Evolutionary conservation across 768 basidiomycete genomes (phyloP), one percentile per base, ranked within the genome.

Genomic region (Podaxis sp.): DNA sequence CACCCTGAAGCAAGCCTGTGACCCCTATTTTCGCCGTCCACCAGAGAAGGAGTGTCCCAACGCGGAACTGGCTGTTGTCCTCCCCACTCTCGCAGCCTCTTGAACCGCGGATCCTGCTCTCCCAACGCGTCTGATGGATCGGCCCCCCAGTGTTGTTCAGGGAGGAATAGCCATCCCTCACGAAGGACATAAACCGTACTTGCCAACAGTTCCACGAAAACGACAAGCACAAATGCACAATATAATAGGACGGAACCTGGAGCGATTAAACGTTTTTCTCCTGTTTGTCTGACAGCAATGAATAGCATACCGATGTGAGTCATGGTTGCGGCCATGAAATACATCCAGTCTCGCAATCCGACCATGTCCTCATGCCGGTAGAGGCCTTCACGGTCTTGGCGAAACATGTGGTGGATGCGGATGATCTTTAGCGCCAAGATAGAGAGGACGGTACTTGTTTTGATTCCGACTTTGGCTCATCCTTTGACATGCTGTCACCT

Each of bases 21-120:
- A 5, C 53, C 53, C 10, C 22, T 54, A 8, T 54, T 33, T 15
- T 54, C 33, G 6, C 33, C 17, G 8, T 54, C 33, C 11, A 2
- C 53, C 3, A 33, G 17, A 8, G 30, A 33, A 22, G 30, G 53
- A 54, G 3, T 3, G 17, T 54, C 30, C 53, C 53, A 54, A 3
- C 17, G 53, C 1, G 53, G 53, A 37, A 54, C 33, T 15, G 37
- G 30, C 15, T 54, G 53, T 26, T 33, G 20, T 37, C 37, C 53
- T 3, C 53, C 53, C 53, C 53, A 54, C 12, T 12, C 12, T n/a
- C 36, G 30, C 33, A 54, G n/a, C 4, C 10, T 33, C 33, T 22
- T 54, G 53, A 54, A 54, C 33, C 53, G 53, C 22, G 53, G 53
- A n/a, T 54, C 53, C 33, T 37, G 53, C 20, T 54, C 53, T 36